These are phyloP conservation scores for Aspergillus viridinutans DNA, from an alignment of 2,329 filamentous ascomycete species.

Conservation along the genomic window DNA sequence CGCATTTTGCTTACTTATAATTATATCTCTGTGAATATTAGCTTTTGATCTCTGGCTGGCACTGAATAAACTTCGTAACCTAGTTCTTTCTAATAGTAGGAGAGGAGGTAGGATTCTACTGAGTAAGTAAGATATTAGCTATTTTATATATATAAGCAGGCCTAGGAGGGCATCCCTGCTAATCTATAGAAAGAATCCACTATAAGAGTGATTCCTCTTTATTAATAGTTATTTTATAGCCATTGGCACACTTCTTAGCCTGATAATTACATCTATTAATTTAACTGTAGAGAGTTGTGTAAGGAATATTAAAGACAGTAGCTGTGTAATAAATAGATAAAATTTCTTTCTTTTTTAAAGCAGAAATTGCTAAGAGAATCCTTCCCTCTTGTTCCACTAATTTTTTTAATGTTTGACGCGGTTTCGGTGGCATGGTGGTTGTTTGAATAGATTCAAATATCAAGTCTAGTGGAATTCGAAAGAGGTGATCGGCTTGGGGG, in stretches of 20 bases:
- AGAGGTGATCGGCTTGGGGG: too few species aligned
- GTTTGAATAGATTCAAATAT: background rate
- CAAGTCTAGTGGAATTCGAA: too few species aligned
- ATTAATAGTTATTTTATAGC: background rate
- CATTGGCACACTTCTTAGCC: background rate
- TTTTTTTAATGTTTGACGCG: background rate
- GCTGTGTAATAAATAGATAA: background rate
- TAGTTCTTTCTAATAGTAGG: background rate
- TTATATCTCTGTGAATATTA: conserved; percentile 1
- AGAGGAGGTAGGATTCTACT: background rate
- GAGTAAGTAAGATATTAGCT: background rate
- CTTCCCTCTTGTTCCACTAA: background rate
- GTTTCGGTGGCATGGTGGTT: background rate
- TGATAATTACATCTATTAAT: background rate
- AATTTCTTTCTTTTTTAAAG: background rate
- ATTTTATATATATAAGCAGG: background rate
- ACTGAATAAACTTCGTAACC: conserved; percentile 4
- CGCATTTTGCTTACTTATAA: conserved; percentile 2
- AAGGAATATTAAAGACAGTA: background rate
- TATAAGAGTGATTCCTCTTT: background rate
- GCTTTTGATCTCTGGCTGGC: background rate
- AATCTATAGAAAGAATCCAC: background rate
- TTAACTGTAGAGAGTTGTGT: background rate
- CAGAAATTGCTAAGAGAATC: background rate
- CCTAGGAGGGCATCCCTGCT: background rate